phyloP scores from a whole-genome alignment of 768 basidiomycete genomes.

The Guyanaporus albipodus region DNA sequence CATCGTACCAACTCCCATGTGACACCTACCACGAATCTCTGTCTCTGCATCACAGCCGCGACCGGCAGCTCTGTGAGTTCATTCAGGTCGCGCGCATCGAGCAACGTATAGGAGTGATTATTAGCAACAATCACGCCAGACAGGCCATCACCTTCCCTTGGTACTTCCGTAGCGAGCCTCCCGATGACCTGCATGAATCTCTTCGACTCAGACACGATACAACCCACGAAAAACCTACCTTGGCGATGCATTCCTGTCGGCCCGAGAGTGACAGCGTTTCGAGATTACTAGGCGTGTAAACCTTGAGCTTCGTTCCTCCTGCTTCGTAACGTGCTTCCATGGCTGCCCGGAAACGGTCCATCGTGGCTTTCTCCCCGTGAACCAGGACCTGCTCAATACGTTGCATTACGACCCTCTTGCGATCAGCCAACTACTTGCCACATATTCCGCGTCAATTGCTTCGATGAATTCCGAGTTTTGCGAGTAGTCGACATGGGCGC shows the following conservation, averaged over 20 bases:
- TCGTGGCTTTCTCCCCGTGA: constrained; percentile 89
- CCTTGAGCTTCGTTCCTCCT: constrained; percentile 85
- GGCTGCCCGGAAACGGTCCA: constrained; percentile 82
- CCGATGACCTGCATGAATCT: constrained; percentile 69
- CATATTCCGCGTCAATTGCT: constrained; percentile 82
- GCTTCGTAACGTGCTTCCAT: constrained; percentile 82
- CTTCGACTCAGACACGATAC: neutral
- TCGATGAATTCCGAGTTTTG: constrained; percentile 98
- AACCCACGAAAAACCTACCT: constrained; percentile 46
- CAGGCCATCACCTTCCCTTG: constrained; percentile 63
- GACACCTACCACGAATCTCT: constrained; percentile 75
- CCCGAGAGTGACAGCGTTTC: constrained; percentile 85
- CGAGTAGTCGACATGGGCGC: constrained; percentile 92
- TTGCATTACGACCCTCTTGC: neutral
- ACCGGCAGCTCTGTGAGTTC: constrained; percentile 89
- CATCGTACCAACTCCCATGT: constrained; percentile 90
- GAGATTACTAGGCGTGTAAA: constrained; percentile 88
- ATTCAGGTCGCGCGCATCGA: constrained; percentile 83
- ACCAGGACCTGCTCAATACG: constrained; percentile 65
- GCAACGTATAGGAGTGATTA: constrained; percentile 89
- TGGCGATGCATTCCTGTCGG: constrained; percentile 83
- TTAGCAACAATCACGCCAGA: constrained; percentile 88
- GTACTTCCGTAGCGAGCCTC: constrained; percentile 69
- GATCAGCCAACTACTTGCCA: constrained; percentile 47
- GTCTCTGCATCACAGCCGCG: constrained; percentile 81